phyloP scores from a whole-genome alignment of 371 early-diverging fungal genomes.

The Mucor plumbeus region DNA sequence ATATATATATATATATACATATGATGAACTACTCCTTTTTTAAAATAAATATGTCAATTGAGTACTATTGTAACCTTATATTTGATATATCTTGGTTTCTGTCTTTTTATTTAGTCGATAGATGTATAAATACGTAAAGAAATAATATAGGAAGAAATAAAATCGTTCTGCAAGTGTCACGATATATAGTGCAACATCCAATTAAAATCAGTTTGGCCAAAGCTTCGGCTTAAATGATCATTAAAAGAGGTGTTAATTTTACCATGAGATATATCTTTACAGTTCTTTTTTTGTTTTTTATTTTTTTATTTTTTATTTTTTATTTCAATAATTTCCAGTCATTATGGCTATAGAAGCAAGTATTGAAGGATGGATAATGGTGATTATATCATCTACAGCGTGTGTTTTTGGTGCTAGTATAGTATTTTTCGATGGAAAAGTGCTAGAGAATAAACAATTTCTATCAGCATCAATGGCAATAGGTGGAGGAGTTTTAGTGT shows the following conservation, averaged over 20 bases:
- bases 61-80: too few relatives aligned
- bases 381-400: conserved; percentile 27
- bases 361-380: conserved; percentile 31
- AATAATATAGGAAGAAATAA: neutral
- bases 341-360: conserved; percentile 9
- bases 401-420: conserved; percentile 36
- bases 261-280: neutral
- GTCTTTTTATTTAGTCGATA: too few relatives aligned
- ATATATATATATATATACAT: too few relatives aligned
- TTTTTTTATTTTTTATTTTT: conserved; percentile 8
- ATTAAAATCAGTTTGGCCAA: neutral
- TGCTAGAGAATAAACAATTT: conserved; percentile 26
- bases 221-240: conserved; percentile 1
- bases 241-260: neutral
- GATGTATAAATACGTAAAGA: too few relatives aligned
- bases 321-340: neutral
- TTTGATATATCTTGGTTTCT: too few relatives aligned
- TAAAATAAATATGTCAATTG: too few relatives aligned
- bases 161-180: conserved; percentile 1
- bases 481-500: conserved; percentile 34
- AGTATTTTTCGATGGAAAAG: conserved; percentile 23
- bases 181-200: neutral
- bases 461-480: conserved; percentile 32
- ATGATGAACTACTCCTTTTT: too few relatives aligned
- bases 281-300: neutral